Conservation (phyloP, 1,284 basidiomycete species). For the Boletus semigastroideus region DNA sequence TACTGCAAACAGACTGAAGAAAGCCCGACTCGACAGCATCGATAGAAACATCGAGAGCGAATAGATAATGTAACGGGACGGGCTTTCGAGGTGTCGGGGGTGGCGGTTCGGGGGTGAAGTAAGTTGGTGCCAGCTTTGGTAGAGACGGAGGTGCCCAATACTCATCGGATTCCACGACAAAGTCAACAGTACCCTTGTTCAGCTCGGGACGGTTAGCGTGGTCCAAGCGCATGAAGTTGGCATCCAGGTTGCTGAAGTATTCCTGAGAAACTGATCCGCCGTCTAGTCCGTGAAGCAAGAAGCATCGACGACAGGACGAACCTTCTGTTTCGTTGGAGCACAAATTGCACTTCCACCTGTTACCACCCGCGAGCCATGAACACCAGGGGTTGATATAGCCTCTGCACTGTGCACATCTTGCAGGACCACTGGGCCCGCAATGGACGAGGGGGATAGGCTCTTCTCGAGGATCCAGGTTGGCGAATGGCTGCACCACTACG, state of each 20-base stretch:
- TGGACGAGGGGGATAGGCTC: constrained; percentile 80
- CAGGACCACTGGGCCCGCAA: constrained; percentile 69
- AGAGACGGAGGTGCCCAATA: constrained; percentile 85
- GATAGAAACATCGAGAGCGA: constrained; percentile 85
- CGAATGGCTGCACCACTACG: constrained; percentile 89
- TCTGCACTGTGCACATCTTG: constrained; percentile 84
- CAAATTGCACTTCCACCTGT: constrained; percentile 91
- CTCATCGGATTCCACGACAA: constrained; percentile 71
- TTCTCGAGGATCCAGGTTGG: constrained; percentile 79
- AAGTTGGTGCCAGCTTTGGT: constrained; percentile 52
- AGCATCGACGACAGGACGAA: constrained; percentile 35
- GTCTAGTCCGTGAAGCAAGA: constrained; percentile 3
- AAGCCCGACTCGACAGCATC: constrained; percentile 76
- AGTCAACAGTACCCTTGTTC: constrained; percentile 90
- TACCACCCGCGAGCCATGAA: constrained; percentile 82
- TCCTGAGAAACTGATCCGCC: constrained; percentile 63
- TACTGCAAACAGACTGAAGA: constrained; percentile 66
- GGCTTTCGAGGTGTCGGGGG: constrained; percentile 58
- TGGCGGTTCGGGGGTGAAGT: constrained; percentile 47
- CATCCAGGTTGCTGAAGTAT: constrained; percentile 88
- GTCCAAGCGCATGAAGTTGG: constrained; percentile 81
- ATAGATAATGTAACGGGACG: constrained; percentile 76
- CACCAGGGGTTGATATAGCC: constrained; percentile 97
- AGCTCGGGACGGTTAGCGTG: constrained; percentile 85
- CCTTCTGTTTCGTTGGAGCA: constrained; percentile 84